Conservation (phyloP, 192 early-diverging fungal species). For the Backusella circina region DNA sequence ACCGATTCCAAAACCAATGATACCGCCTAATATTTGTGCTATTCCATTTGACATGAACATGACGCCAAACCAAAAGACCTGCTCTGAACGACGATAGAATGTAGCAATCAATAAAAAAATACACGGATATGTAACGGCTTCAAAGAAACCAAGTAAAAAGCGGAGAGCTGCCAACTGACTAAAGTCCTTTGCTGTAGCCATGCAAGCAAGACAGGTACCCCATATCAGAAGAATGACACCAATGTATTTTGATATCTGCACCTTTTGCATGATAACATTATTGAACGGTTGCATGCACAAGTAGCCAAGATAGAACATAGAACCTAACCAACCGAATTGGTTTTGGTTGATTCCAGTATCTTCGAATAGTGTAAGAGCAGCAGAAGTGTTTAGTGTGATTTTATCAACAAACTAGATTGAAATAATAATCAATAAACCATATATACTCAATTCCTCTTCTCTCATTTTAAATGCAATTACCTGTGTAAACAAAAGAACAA, state of each 20-base stretch:
- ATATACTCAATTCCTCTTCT: too few relatives aligned
- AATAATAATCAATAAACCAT: neutral
- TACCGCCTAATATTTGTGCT: slow-evolving; percentile 11
- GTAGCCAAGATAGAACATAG: slow-evolving; percentile 24
- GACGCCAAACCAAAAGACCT: slow-evolving; percentile 7
- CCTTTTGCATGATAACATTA: neutral
- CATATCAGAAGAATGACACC: slow-evolving; percentile 11
- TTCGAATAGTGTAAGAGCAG: neutral
- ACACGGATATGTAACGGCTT: slow-evolving; percentile 12
- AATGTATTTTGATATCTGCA: neutral
- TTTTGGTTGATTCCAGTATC: slow-evolving; percentile 1
- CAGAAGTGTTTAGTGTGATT: neutral
- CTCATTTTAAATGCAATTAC: neutral
- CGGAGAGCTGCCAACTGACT: slow-evolving; percentile 1
- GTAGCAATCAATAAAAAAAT: slow-evolving; percentile 13
- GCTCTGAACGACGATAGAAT: slow-evolving; percentile 17
- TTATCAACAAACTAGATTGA: neutral
- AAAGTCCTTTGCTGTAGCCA: slow-evolving; percentile 3
- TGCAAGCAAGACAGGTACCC: slow-evolving; percentile 14
- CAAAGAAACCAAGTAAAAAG: slow-evolving; percentile 24
- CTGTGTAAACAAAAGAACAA: slow-evolving; percentile 1
- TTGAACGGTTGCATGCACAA: neutral
- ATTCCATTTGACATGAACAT: slow-evolving; percentile 16
- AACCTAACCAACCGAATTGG: slow-evolving; percentile 12
- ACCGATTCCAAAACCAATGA: slow-evolving; percentile 18